These are phyloP conservation scores for Thalia dealbata DNA, from an alignment of 176 grass and related monocot species.

Conservation along the genomic window DNA sequence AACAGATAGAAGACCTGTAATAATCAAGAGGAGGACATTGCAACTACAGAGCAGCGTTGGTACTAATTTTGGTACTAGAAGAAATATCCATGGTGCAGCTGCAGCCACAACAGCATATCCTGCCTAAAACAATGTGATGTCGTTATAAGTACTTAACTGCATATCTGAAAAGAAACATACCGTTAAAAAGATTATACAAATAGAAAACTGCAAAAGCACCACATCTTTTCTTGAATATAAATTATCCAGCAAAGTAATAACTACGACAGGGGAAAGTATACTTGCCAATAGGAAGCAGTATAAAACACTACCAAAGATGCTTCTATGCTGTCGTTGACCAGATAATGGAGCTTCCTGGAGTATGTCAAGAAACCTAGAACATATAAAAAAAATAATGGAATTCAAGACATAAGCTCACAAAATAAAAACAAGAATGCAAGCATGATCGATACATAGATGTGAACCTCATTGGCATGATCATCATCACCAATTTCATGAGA, in stretches of 20 bases:
- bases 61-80: slow-evolving; percentile 51
- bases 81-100: slow-evolving; percentile 89
- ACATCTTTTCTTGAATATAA: background rate
- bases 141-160: background rate
- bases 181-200: background rate
- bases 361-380: slow-evolving; percentile 76
- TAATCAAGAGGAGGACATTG: slow-evolving; percentile 62
- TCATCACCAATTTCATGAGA: background rate
- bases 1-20: slow-evolving; percentile 56
- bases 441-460: background rate
- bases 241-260: slow-evolving; percentile 17
- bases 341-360: slow-evolving; percentile 77
- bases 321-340: slow-evolving; percentile 64
- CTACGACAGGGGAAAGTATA: slow-evolving; percentile 22
- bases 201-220: background rate
- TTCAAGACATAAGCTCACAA: background rate
- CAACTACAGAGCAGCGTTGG: slow-evolving; percentile 75
- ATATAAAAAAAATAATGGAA: slow-evolving; percentile 6
- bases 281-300: slow-evolving; percentile 95
- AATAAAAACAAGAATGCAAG: background rate
- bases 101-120: slow-evolving; percentile 61
- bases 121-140: slow-evolving; percentile 47
- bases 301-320: slow-evolving; percentile 66
- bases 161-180: background rate
- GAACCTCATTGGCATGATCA: background rate